These are phyloP conservation scores for Monosporascus sp. DNA, from an alignment of 2,329 filamentous ascomycete genomes.

Conservation along the genomic window DNA sequence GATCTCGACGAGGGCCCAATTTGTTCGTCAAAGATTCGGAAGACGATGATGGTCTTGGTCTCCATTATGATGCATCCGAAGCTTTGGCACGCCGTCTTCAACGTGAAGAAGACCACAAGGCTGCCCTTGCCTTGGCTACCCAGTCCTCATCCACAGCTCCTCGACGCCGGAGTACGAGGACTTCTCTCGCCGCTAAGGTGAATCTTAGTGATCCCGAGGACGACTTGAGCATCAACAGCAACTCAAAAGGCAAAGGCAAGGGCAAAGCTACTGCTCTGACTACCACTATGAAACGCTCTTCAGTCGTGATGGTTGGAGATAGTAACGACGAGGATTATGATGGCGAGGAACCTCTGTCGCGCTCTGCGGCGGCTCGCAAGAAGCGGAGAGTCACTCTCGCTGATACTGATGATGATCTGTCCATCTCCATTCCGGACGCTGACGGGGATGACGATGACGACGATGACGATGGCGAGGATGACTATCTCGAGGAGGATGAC, in stretches of 20 bases:
- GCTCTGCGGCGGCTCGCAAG: conserved; percentile 10
- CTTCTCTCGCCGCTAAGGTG: neutral
- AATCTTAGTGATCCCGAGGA: conserved; percentile 1
- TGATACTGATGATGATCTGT: conserved; percentile 1
- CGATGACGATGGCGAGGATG: conserved; percentile 15
- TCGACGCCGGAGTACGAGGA: conserved; percentile 7
- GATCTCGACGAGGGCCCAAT: conserved; percentile 16
- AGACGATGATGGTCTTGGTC: conserved; percentile 20
- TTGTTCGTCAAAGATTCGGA: conserved; percentile 27
- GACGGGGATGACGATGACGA: conserved; percentile 1
- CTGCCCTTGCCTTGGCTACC: neutral
- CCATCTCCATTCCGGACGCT: neutral
- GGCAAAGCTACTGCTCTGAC: conserved; percentile 2
- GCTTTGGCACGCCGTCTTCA: conserved; percentile 15
- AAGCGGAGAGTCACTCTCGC: conserved; percentile 3
- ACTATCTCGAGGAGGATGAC: conserved; percentile 18
- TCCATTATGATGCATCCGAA: conserved; percentile 19
- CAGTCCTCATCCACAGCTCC: conserved; percentile 2
- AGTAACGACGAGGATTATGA: conserved; percentile 13
- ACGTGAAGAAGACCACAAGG: conserved; percentile 20
- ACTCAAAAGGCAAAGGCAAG: conserved; percentile 5
- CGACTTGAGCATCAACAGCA: neutral
- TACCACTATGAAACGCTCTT: conserved; percentile 1
- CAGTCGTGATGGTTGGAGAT: conserved; percentile 6
- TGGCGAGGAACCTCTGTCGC: conserved; percentile 7